phyloP scores from a whole-genome alignment of 139 green algal genomes.

The Astrephomene gubernaculifera region DNA sequence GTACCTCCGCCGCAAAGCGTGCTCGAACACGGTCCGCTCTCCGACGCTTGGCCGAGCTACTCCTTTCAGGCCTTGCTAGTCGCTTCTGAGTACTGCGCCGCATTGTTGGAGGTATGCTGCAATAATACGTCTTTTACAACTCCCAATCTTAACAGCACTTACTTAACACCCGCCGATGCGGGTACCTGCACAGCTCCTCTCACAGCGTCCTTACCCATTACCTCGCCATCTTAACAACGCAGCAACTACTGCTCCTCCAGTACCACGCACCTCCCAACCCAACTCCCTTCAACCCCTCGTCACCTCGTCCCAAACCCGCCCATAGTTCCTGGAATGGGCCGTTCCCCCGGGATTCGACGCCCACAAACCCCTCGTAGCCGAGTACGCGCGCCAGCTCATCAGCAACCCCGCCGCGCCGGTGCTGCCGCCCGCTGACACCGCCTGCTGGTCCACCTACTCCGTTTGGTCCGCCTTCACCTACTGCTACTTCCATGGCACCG shows the following conservation, averaged over 20 bases:
- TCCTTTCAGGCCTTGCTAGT: constrained; percentile 20
- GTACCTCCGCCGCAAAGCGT: not conserved
- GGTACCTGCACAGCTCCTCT: not conserved
- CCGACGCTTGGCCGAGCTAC: not conserved
- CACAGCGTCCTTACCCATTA: not conserved
- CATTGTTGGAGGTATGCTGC: constrained; percentile 29
- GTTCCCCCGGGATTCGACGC: not conserved
- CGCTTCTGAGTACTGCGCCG: constrained; percentile 28
- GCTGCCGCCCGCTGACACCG: not conserved
- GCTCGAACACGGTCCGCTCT: not conserved
- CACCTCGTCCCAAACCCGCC: not conserved
- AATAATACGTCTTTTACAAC: no score
- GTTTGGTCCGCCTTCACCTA: constrained; percentile 33
- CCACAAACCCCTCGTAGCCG: not conserved
- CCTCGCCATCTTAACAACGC: not conserved
- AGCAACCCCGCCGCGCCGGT: not conserved
- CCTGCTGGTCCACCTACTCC: not conserved
- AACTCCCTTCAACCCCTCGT: not conserved
- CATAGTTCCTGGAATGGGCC: not conserved
- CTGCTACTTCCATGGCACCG: constrained; percentile 13
- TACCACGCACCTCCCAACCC: not conserved
- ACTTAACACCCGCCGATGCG: not conserved
- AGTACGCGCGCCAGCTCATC: not conserved
- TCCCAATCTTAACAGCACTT: no score
- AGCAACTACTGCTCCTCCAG: not conserved